Base-by-base conservation (phyloP, 352 stramenopile genomes). In the Globisporangium nunn region DNA sequence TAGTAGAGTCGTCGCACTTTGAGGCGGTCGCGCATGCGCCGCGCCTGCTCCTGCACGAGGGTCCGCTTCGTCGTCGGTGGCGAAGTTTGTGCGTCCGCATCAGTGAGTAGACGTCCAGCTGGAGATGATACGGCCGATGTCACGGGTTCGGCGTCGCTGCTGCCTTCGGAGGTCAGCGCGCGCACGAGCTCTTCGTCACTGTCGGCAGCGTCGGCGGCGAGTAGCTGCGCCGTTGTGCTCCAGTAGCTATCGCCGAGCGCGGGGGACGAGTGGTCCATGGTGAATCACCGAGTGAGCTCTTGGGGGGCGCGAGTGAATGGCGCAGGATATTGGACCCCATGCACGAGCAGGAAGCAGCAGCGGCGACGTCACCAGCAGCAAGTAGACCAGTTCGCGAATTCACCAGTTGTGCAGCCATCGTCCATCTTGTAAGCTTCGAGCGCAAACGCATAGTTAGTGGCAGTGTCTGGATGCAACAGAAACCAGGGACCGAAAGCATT, bases 1-100 rank as follows among this genome's bases (percentile, higher is more conserved):
- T 64, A 56, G 52, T 64, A 64, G 35, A 60, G 49, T 4, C 59
- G 59, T 4, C 59, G 59, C 23, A 59, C 59, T 56, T 59, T 59
- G 23, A 64, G 40, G 3, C 59, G 52, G 31, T 64, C 59, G 39
- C 53, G 59, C 46, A 59, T 48, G 46, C 59, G 59, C 2, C 52
- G 59, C 33, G 52, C 53, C 28, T 64, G 18, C 23, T 57, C 50
- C 2, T 17, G n/a, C 4, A 31, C 35, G 28, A 35, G 30, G 14
- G 18, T 12, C 33, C 31, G 14, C 17, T 43, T 15, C 8, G 37
- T 11, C 7, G 37, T 4, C 41, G 17, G 4, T 17, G 41, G 11
- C 18, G 12, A 7, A 4, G 12, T 17, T 4, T 28, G 41, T 4
- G 6, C 41, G 10, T 18, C 41, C 41, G 41, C 41, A 15, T 18